Base-by-base conservation (phyloP, 345 rosid genomes). In the rapeseed (Brassica napus) region DNA sequence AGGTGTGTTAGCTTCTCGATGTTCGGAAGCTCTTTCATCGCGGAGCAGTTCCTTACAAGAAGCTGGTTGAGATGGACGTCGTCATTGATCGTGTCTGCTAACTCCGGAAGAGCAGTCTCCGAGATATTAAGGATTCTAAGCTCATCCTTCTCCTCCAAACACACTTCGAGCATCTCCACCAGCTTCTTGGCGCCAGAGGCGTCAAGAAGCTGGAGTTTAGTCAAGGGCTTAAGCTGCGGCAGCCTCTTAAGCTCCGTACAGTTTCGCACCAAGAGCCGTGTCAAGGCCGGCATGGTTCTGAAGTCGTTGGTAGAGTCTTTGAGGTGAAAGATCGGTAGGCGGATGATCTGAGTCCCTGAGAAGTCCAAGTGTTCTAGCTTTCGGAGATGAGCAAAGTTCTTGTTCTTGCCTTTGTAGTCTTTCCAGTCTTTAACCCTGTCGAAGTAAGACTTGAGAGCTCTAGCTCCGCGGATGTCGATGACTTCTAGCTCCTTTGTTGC, bases 81-180 rank as follows among this genome's bases (percentile, higher is more conserved):
- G 47, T 2, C 77, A 23, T 6, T 7, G 26, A 78, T 75, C 49
- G 78, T 69, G 55, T 79, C 73, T 0, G 87, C 82, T 60, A 83
- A 24, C 59, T 70, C 80, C 1, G 60, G 71, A 57, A 85, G 83
- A n/a, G 11, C 3, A 3, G 90, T 84, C 30, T 34, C 21, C 1
- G 92, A 87, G 1, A 89, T 79, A 55, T 87, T 79, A 42, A 88
- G 91, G 73, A 80, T 28, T 71, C 83, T 82, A 47, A 86, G 86
- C 63, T 65, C 54, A 0, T 81, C 12, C 65, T 82, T 77, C 1
- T 58, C 39, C 8, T 68, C 80, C 58, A 84, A 83, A 58, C 80
- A 80, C 68, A 73, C 86, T 71, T 73, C 83, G 16, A 54, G 47
- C 63, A 86, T 81, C 42, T 82, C 82, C 26, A 74, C 77, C 44